A percentile compares a stretch with the other conserved stretches of the same genome.
Conservation (phyloP, 495 filamentous ascomycete species). For the Penicillium robsamsonii region DNA sequence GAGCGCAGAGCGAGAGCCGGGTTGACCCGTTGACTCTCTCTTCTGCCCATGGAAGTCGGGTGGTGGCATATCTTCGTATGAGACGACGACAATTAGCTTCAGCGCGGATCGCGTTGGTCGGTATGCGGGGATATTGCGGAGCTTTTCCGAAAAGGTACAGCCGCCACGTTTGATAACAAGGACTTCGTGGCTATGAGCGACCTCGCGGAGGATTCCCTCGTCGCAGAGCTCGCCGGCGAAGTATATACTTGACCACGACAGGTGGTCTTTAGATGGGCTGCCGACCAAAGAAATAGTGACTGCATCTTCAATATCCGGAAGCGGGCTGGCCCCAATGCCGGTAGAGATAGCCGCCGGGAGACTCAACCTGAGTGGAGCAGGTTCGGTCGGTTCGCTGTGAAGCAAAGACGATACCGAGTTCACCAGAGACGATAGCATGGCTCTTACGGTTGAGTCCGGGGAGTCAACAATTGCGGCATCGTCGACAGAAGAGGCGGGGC, state of each 20-base stretch:
- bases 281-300: slow-evolving; percentile 41
- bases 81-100: slow-evolving; percentile 82
- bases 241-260: slow-evolving; percentile 70
- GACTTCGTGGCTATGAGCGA: slow-evolving; percentile 68
- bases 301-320: slow-evolving; percentile 66
- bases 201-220: slow-evolving; percentile 55
- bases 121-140: slow-evolving; percentile 77
- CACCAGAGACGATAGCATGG: slow-evolving; percentile 55
- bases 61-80: slow-evolving; percentile 47
- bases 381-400: slow-evolving; percentile 38
- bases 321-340: slow-evolving; percentile 70
- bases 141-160: slow-evolving; percentile 81
- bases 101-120: slow-evolving; percentile 57
- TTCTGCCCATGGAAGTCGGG: background rate
- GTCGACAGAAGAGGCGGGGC: slow-evolving; percentile 21
- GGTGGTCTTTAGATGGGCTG: slow-evolving; percentile 39
- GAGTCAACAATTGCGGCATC: slow-evolving; percentile 33
- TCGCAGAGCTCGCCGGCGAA: slow-evolving; percentile 68
- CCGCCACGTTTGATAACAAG: slow-evolving; percentile 81
- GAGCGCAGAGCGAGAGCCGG: slow-evolving; percentile 17
- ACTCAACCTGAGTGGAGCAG: slow-evolving; percentile 39
- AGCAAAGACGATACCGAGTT: slow-evolving; percentile 57
- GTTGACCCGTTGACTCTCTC: background rate
- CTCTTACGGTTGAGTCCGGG: slow-evolving; percentile 47
- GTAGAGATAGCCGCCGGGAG: slow-evolving; percentile 70